Evolutionary conservation across 495 filamentous ascomycete species (phyloP), one percentile per base, ranked within the genome.

Genomic region (Venustampulla echinocandica): DNA sequence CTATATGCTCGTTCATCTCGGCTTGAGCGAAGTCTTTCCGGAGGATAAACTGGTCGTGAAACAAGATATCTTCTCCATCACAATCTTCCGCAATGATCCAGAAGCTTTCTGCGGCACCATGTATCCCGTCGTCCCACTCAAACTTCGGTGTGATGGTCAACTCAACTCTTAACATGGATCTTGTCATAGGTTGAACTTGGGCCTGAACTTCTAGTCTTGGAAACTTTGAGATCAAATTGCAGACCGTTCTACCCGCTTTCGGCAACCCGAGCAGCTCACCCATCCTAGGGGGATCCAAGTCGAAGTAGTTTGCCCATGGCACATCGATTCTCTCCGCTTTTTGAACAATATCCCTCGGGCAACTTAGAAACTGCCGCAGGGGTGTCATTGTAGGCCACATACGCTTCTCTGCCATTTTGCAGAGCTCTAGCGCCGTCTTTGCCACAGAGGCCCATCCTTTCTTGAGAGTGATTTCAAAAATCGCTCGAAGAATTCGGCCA

Each of bases 351-450:
- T 99, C 93, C 24, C 76, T 66, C 10, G 88, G 77, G 53, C 87
- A 93, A 28, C 67, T 68, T 1, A 85, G 80, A 60, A 96, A 97
- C 57, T 99, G 92, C 30, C 93, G 74, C 7, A 99, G 75, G 5
- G 92, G 92, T 15, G 87, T 84, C 92, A 97, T 97, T 17, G 90
- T 95, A 4, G 89, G 90, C 92, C 92, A 99, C 92, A 97, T 97
- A 19, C 93, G 74, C 72, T 93, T 94, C 70, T 99, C 92, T 1
- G 90, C 90, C 90, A 94, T 97, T 68, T 99, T 99, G 68, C 92
- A 99, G 30, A 99, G 71, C 55, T 96, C 87, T 24, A 99, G 73
- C 4, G 93, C 88, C 48, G 82, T 85, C 68, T 90, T 95, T 7
- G 92, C 85, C 10, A 97, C 93, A 11, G 82, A 86, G 6, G 93